phyloP scores from a whole-genome alignment of 257 asterid genomes.

The Misopates orontium region DNA sequence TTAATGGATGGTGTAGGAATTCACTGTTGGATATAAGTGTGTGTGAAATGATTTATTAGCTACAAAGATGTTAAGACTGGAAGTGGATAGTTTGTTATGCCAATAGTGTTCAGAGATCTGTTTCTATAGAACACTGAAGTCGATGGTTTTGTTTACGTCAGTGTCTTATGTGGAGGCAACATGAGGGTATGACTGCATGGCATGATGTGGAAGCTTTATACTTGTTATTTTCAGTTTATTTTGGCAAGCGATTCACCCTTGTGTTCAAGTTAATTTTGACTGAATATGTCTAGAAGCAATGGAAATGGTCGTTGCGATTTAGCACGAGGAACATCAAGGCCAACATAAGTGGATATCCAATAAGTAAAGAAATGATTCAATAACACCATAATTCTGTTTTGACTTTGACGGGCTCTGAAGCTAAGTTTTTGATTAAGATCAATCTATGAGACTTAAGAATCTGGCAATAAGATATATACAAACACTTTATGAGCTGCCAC shows the following conservation, averaged over 20 bases:
- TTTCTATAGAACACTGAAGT: background rate
- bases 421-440: background rate
- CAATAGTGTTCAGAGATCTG: background rate
- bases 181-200: no score
- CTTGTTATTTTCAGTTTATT: background rate
- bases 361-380: background rate
- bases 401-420: background rate
- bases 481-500: background rate
- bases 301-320: background rate
- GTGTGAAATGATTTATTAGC: background rate
- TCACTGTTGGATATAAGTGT: background rate
- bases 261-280: background rate
- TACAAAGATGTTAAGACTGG: background rate
- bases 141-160: background rate
- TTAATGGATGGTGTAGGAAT: background rate
- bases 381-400: background rate
- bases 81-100: background rate
- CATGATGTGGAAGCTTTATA: background rate
- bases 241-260: background rate
- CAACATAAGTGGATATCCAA: background rate
- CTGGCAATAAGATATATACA: background rate
- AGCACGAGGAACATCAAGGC: background rate
- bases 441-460: background rate
- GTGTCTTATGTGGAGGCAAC: background rate
- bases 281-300: background rate